phyloP scores from a whole-genome alignment of 257 asterid species.

The Rubia yunnanensis region DNA sequence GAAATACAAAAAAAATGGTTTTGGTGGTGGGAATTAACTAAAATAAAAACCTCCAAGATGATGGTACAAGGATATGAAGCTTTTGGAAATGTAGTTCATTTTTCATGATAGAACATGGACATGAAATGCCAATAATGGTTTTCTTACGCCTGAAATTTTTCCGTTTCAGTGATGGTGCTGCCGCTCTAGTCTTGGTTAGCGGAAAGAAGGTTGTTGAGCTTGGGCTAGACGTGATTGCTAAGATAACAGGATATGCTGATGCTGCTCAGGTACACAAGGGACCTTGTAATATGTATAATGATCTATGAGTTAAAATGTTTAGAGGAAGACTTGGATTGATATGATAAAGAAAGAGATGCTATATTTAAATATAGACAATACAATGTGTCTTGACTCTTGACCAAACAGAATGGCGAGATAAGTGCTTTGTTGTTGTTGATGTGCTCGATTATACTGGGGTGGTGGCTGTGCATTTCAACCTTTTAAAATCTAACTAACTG shows the following conservation, averaged over 20 bases:
- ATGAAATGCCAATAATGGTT: not conserved
- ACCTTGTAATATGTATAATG: slow-evolving; percentile 17
- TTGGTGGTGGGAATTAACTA: not conserved
- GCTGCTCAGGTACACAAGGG: slow-evolving; percentile 72
- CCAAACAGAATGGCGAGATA: not conserved
- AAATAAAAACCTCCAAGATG: not conserved
- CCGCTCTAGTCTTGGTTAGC: slow-evolving; percentile 92
- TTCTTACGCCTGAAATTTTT: slow-evolving; percentile 16
- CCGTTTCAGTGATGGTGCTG: slow-evolving; percentile 88
- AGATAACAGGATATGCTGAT: slow-evolving; percentile 89
- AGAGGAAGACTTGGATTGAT: not conserved
- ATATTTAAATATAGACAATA: not conserved
- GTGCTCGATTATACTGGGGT: not conserved
- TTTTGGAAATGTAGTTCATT: slow-evolving; percentile 1
- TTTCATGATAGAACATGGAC: not conserved
- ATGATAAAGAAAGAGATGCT: not conserved
- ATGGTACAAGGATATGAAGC: not conserved
- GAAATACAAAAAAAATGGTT: not conserved
- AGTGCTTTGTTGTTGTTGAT: not conserved
- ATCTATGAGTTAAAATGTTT: not conserved
- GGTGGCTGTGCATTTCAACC: not conserved
- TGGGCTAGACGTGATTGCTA: slow-evolving; percentile 77
- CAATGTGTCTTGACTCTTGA: not conserved
- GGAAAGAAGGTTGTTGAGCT: slow-evolving; percentile 80
- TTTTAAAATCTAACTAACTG: slow-evolving; percentile 5